These are phyloP conservation scores for Rhodotorula sp. DNA, from an alignment of 1,284 basidiomycete species.

Conservation along the genomic window DNA sequence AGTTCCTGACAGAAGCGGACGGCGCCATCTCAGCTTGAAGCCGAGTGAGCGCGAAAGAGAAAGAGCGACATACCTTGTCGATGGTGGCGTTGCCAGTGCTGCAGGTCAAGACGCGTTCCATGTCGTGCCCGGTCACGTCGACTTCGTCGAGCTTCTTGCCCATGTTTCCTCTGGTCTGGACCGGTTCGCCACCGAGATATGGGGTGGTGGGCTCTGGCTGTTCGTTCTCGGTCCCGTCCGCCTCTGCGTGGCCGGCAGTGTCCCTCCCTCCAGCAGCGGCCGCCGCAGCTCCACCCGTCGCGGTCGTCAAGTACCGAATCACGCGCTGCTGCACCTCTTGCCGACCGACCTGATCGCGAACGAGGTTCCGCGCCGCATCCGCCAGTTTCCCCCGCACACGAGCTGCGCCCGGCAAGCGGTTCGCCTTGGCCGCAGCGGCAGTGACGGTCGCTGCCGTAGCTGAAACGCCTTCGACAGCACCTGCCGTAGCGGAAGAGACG, in stretches of 20 bases:
- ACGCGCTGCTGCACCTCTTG: constrained; percentile 25
- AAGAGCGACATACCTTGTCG: constrained; percentile 24
- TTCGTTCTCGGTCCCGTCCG: not conserved
- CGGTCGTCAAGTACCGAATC: constrained; percentile 29
- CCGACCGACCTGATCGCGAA: constrained; percentile 20
- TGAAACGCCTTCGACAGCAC: constrained; percentile 1
- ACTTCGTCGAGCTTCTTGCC: constrained; percentile 34
- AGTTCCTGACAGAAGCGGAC: constrained; percentile 9
- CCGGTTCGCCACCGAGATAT: constrained; percentile 6
- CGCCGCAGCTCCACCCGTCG: not conserved
- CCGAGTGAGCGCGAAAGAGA: not conserved
- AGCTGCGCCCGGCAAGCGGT: constrained; percentile 24
- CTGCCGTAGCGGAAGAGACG: constrained; percentile 15
- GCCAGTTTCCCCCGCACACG: constrained; percentile 29
- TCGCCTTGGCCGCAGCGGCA: constrained; percentile 26
- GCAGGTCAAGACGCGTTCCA: constrained; percentile 37
- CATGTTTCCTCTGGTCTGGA: constrained; percentile 2
- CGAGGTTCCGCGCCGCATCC: constrained; percentile 32
- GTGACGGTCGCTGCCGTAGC: constrained; percentile 12
- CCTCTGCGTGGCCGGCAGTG: not conserved
- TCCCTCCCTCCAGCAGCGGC: not conserved
- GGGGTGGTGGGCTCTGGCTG: not conserved
- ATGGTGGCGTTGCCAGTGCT: constrained; percentile 30
- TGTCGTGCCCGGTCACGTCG: constrained; percentile 34
- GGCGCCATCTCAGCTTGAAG: no score